Evolutionary conservation across 441 rosid species (phyloP).

Genomic region (Adansonia gregorii): DNA sequence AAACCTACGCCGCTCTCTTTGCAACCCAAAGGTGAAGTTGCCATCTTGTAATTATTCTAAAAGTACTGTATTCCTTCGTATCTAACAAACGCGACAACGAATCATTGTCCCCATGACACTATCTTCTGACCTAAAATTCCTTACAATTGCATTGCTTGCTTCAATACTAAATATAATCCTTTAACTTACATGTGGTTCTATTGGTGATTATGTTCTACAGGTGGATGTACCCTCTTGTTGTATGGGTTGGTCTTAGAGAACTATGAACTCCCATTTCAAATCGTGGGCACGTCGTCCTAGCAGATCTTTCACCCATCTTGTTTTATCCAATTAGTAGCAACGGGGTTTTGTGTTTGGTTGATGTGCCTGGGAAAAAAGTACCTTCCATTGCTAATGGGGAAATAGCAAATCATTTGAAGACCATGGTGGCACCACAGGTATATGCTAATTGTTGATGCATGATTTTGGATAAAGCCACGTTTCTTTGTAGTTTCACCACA

Average conservation of each 20-base stretch:
- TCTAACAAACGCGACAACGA: neutral
- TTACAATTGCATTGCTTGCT: neutral
- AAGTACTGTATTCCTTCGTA: neutral
- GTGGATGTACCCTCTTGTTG: constrained; percentile 76
- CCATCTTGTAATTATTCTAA: neutral
- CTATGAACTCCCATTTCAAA: constrained; percentile 68
- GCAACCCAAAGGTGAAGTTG: constrained; percentile 73
- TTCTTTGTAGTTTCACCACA: neutral
- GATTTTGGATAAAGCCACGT: neutral
- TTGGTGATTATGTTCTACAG: constrained; percentile 39
- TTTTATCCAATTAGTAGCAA: constrained; percentile 73
- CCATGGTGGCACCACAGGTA: constrained; percentile 68
- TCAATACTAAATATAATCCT: constrained; percentile 1
- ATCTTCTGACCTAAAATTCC: neutral
- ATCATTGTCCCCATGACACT: neutral
- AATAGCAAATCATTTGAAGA: constrained; percentile 71
- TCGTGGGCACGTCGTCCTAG: constrained; percentile 70
- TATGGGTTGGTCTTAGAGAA: constrained; percentile 75
- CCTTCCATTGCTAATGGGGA: constrained; percentile 77
- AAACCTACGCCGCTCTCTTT: constrained; percentile 71
- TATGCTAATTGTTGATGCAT: constrained; percentile 15
- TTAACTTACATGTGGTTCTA: constrained; percentile 14
- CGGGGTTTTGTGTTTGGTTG: constrained; percentile 75
- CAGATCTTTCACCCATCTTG: constrained; percentile 74
- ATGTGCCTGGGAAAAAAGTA: constrained; percentile 68